Evolutionary conservation across 768 basidiomycete genomes (phyloP), one percentile per base, ranked within the genome.

Genomic region (Collybia nuda): DNA sequence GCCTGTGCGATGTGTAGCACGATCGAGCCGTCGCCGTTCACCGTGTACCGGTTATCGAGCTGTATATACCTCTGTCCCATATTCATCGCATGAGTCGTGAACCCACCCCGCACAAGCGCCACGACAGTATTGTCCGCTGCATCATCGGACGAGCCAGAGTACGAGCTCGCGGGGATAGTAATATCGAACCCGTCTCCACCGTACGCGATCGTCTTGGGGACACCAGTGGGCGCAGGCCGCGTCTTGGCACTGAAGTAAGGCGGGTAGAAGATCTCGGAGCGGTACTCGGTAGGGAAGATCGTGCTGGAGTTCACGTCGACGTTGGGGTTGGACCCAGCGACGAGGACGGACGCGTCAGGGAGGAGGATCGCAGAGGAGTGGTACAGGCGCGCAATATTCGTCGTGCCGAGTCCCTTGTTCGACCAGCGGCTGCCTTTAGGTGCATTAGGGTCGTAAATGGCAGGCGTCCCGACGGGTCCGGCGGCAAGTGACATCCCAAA

Each of bases 291-390:
- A 1, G 88, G 86, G 75, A 75, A 93, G 38, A 76, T 40, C 12
- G 80, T 78, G 18, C 71, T 67, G 39, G 71, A 51, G 58, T 88
- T 85, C 50, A 88, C 86, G 57, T 98, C 94, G 23, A 88, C 76
- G 62, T 94, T 96, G 3, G 94, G 94, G 70, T 98, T 98, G 29
- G 91, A 93, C 7, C 96, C 96, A 36, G 91, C 92, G 55, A 96
- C 79, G 48, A 97, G 67, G 36, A 98, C 85, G 2, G 88, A 89
- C 1, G 81, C 90, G 53, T 90, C 93, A 4, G 93, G 86, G 46
- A 91, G 63, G 38, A 93, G 78, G 12, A 90, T 72, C 1, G 88
- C 89, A 0, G 78, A 77, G 0, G 89, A 92, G 68, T 95, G 92
- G 67, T 95, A 95, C 65, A 95, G 67, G 44, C 90, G 76, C 35